Evolutionary conservation across 1,284 basidiomycete species (phyloP).

Genomic region (Uromyces viciae-fabae): DNA sequence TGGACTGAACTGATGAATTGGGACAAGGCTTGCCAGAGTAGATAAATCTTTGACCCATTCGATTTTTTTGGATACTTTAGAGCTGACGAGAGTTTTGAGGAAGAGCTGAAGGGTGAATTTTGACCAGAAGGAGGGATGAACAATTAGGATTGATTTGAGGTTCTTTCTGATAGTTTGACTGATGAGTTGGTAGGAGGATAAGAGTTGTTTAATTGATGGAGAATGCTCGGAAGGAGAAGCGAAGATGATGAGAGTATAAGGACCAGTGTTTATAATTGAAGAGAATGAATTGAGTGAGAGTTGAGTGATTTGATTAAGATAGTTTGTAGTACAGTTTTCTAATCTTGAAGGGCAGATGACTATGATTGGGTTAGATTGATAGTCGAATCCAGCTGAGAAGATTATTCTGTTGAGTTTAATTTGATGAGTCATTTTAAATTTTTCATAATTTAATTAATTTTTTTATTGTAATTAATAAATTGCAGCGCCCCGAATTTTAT

Average conservation of each 20-base stretch:
- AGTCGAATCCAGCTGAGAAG: constrained; percentile 20
- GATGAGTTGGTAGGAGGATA: constrained; percentile 20
- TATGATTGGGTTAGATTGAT: constrained; percentile 27
- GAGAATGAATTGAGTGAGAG: constrained; percentile 8
- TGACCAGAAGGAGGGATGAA: constrained; percentile 38
- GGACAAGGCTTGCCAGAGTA: constrained; percentile 19
- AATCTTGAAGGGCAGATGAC: constrained; percentile 22
- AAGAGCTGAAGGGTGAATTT: constrained; percentile 29
- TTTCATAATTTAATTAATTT: not conserved
- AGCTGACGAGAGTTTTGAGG: constrained; percentile 28
- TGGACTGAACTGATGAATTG: constrained; percentile 41
- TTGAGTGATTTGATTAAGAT: constrained; percentile 14
- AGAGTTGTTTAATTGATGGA: constrained; percentile 24
- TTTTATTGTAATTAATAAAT: not conserved
- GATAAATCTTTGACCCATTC: constrained; percentile 32
- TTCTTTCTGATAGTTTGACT: not conserved
- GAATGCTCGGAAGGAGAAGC: constrained; percentile 27
- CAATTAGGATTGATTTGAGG: constrained; percentile 20
- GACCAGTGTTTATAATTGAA: constrained; percentile 13
- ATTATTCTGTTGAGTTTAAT: too few species aligned
- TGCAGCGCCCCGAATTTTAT: not conserved
- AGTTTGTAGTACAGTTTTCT: not conserved
- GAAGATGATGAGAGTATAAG: constrained; percentile 38
- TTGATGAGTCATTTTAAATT: not conserved
- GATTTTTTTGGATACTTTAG: constrained; percentile 25